Evolutionary conservation across 169 alveolate genomes (phyloP), one percentile per base, ranked within the genome.

Genomic region (Cryptosporidium andersoni): DNA sequence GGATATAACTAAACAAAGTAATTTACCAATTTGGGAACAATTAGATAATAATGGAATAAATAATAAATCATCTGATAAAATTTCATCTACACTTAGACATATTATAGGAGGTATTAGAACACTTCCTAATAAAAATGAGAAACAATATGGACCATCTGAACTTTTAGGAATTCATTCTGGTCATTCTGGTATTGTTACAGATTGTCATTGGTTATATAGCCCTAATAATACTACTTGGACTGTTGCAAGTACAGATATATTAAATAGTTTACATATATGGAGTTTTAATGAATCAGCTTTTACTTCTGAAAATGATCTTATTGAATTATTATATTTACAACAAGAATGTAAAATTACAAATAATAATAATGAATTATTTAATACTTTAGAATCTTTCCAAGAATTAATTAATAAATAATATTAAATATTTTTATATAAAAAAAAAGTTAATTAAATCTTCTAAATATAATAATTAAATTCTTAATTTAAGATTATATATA

Each of bases 21-120:
- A 74, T 45, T 34, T 74, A n/a, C 85, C 85, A 8, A 74, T 74
- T n/a, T 74, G 85, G 85, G 85, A 74, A 6, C 85, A 74, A 16
- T 25, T 74, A 3, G 2, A 58, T 9, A 47, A n/a, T 37, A 51
- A 66, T 36, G 12, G 4, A 7, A 47, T 39, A 14, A 16, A 52
- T n/a, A 60, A 60, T 5, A 74, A 74, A 12, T 39, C 34, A 48
- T 74, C 85, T 25, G 42, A 58, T 25, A 74, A 58, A 39, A 36
- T 62, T 2, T 36, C 60, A 8, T 4, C 49, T 40, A 62, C 47
- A 12, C 40, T 16, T 14, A 74, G 40, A 5, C 60, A 65, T 8
- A 14, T 58, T 25, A 74, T 11, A n/a, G 25, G 25, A 25, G 25
- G 25, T 25, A 25, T 25, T 25, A 0, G 25, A 25, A 25, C 25